These are phyloP conservation scores for Pythium guiyangense DNA, from an alignment of 352 stramenopile species.

Conservation along the genomic window DNA sequence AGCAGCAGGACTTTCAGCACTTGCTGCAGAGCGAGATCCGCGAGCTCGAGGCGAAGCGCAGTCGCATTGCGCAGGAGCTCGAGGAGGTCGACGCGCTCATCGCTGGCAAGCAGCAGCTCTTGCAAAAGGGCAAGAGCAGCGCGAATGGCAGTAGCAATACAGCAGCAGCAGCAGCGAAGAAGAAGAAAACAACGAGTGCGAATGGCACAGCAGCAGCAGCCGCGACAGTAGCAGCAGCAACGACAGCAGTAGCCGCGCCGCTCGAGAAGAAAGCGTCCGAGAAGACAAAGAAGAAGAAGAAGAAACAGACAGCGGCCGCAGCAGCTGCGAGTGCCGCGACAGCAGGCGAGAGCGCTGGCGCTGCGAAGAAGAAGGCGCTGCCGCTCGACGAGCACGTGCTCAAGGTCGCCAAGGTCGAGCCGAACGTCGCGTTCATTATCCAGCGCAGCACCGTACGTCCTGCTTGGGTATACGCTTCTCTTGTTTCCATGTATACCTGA, in stretches of 20 bases:
- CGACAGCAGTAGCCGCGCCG: slow-evolving; percentile 2
- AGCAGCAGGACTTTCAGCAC: slow-evolving; percentile 68
- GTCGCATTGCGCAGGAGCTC: slow-evolving; percentile 18
- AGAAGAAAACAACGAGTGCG: slow-evolving; percentile 9
- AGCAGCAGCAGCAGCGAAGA: slow-evolving; percentile 10
- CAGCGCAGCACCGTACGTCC: slow-evolving; percentile 74
- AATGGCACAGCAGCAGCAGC: neutral
- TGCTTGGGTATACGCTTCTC: neutral
- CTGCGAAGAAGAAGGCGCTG: slow-evolving; percentile 23
- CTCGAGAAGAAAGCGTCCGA: slow-evolving; percentile 34
- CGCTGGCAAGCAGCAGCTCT: slow-evolving; percentile 52
- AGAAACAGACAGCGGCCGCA: neutral
- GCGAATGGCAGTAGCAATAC: slow-evolving; percentile 20
- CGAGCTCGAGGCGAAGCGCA: slow-evolving; percentile 56
- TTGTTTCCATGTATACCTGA: too few species aligned
- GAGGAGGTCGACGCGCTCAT: slow-evolving; percentile 34
- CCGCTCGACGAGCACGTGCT: slow-evolving; percentile 64
- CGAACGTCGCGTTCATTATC: slow-evolving; percentile 82
- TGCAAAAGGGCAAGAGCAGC: slow-evolving; percentile 41
- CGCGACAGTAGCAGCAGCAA: neutral
- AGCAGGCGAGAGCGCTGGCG: too few species aligned
- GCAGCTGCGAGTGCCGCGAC: slow-evolving; percentile 1
- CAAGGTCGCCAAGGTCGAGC: slow-evolving; percentile 67
- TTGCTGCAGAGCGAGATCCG: slow-evolving; percentile 57
- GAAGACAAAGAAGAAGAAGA: slow-evolving; percentile 25